Conservation (phyloP, 1,284 basidiomycete genomes). For the Trametes hirsuta region DNA sequence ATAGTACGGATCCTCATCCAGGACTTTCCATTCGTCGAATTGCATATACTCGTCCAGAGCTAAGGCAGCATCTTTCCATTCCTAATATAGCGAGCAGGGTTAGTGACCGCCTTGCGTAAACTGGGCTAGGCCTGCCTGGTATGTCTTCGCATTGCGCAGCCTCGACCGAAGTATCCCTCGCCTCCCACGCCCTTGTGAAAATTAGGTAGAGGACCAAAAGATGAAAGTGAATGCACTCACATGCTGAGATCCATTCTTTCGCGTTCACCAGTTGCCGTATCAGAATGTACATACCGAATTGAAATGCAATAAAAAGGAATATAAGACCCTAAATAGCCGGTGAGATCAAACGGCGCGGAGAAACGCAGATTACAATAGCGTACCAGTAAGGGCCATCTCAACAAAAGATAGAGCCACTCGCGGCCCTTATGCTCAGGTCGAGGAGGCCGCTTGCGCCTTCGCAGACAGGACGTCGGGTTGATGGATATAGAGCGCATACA, state of each 20-base stretch:
- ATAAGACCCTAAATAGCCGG: conserved; percentile 64
- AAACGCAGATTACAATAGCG: conserved; percentile 29
- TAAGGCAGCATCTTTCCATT: conserved; percentile 86
- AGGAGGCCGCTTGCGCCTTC: conserved; percentile 55
- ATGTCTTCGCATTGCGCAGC: conserved; percentile 75
- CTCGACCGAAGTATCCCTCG: conserved; percentile 80
- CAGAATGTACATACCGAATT: conserved; percentile 87
- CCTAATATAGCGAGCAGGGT: conserved; percentile 38
- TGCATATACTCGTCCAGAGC: conserved; percentile 81
- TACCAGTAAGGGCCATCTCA: conserved; percentile 91
- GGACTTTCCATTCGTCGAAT: conserved; percentile 88
- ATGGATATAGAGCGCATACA: background rate
- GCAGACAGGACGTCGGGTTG: background rate
- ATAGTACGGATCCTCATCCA: conserved; percentile 87
- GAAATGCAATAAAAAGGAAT: conserved; percentile 81
- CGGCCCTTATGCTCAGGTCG: conserved; percentile 53
- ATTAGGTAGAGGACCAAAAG: background rate
- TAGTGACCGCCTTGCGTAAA: background rate
- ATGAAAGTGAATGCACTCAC: conserved; percentile 47
- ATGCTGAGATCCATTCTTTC: conserved; percentile 91
- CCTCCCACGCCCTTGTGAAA: conserved; percentile 72
- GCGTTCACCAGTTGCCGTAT: conserved; percentile 92
- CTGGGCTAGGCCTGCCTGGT: conserved; percentile 44
- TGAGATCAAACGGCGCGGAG: background rate
- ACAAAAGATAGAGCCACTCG: conserved; percentile 80